Evolutionary conservation across 345 rosid species (phyloP).

Genomic region (Salix arbutifolia): DNA sequence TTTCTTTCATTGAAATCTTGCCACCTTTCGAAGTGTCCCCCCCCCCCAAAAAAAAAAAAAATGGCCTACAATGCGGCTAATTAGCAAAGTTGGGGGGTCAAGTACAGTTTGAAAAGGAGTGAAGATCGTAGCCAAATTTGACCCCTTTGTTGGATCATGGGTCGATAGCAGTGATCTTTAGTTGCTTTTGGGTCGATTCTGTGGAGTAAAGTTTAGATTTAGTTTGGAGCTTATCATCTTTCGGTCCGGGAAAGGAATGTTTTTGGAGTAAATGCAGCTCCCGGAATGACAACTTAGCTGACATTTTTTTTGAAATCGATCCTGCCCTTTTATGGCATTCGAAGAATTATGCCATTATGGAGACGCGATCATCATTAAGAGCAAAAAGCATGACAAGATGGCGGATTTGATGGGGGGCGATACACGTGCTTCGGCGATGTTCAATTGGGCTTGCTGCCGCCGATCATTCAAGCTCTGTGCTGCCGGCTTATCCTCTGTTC

Average conservation of each 20-base stretch:
- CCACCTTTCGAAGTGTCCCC: background rate
- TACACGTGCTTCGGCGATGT: background rate
- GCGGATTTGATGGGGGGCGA: background rate
- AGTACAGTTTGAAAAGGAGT: background rate
- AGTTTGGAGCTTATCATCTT: background rate
- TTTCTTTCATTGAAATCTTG: background rate
- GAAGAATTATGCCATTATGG: background rate
- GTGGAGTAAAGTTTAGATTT: background rate
- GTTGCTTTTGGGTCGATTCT: background rate
- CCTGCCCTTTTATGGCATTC: background rate
- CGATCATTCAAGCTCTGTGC: background rate
- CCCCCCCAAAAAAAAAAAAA: no score
- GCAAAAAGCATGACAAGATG: background rate
- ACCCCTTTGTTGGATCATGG: background rate
- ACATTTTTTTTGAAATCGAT: background rate
- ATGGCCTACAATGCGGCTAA: background rate
- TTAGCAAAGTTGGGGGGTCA: background rate
- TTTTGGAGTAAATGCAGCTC: background rate
- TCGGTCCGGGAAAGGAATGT: background rate
- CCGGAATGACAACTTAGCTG: background rate
- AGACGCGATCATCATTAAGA: background rate
- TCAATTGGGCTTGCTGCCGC: background rate
- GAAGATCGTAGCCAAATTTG: background rate
- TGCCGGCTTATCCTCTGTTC: background rate
- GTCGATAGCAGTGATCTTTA: no score